Base-by-base conservation (phyloP, 1,284 basidiomycete genomes). In the Fomes fomentarius region DNA sequence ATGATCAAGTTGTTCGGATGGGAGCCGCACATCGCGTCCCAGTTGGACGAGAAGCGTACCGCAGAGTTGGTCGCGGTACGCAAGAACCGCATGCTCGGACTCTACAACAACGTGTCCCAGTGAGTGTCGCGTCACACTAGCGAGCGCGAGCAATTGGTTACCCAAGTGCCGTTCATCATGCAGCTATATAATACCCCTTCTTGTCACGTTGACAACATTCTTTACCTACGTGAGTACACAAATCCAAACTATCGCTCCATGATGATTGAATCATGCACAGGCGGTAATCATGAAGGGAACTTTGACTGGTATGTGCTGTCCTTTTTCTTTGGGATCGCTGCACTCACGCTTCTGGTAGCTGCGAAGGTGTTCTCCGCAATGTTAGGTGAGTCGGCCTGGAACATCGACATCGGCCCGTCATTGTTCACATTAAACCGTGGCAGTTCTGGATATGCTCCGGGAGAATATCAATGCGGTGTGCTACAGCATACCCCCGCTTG, bases 131-230 rank as follows among this genome's bases (percentile, higher is more conserved):
- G 41, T 17, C 31, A 3, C 11, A 19, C 3, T 17, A 33, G 8
- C 12, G 7, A 19, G 19, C 11, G 11, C 24, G 35, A 17, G 9
- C 3, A n/a, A 14, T 37, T 5, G 10, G 26, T 6, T n/a, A n/a
- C 15, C 2, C 15, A 43, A 7, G 17, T 19, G 8, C 17, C 6
- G 8, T 21, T 24, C 17, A 11, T 9, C 19, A 17, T 42, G 15
- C 56, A 88, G 84, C 67, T 81, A 76, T 58, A 47, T 83, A 37
- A 81, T 91, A 33, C 87, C 90, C 0, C 71, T 87, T 4, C 58
- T 84, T 33, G 84, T 83, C 14, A 91, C 91, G 81, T 65, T 84
- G 33, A 76, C 78, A 17, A 89, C 89, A 0, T 92, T 84, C 66
- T 77, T 79, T 7, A 80, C 82, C 31, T 89, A 82, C 63, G 72